A percentile compares a stretch with the other conserved stretches of the same genome.
Conservation (phyloP, 1,284 basidiomycete genomes). For the Laetiporus sulphureus region DNA sequence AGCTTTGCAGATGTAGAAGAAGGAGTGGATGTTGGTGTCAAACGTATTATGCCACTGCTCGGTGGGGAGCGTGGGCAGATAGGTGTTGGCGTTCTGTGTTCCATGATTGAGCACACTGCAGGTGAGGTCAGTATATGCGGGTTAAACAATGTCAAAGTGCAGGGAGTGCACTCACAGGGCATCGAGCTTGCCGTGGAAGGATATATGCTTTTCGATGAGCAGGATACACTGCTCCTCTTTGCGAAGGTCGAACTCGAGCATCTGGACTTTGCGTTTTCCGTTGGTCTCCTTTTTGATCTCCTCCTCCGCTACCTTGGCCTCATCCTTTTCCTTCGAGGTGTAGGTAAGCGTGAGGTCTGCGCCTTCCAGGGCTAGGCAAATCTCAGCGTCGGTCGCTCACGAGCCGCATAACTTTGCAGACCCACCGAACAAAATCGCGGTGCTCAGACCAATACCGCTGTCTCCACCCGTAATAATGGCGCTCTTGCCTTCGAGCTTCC, state of each 20-base stretch:
- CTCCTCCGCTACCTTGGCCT: slow-evolving; percentile 33
- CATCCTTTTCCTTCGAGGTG: slow-evolving; percentile 41
- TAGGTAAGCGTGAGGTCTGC: slow-evolving; percentile 49
- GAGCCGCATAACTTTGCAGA: not conserved
- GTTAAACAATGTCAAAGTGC: not conserved
- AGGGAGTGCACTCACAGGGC: slow-evolving; percentile 29
- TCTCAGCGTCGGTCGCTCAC: too few species aligned
- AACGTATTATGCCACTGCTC: slow-evolving; percentile 51
- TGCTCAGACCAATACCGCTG: slow-evolving; percentile 39
- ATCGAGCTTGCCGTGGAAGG: slow-evolving; percentile 35
- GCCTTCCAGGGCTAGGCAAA: slow-evolving; percentile 44
- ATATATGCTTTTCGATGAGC: slow-evolving; percentile 37
- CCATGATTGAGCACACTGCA: slow-evolving; percentile 46
- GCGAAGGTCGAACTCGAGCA: slow-evolving; percentile 36
- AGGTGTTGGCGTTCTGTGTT: slow-evolving; percentile 40
- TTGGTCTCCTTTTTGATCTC: slow-evolving; percentile 34
- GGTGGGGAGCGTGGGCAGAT: slow-evolving; percentile 35
- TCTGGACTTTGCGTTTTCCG: slow-evolving; percentile 33
- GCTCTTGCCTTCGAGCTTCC: slow-evolving; percentile 40
- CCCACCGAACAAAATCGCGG: slow-evolving; percentile 32
- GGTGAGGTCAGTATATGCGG: not conserved
- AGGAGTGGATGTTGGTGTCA: slow-evolving; percentile 41
- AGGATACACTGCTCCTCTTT: slow-evolving; percentile 36
- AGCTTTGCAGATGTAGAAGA: slow-evolving; percentile 48
- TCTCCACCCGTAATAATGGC: slow-evolving; percentile 46